Base-by-base conservation (phyloP, 805 yeast genomes). In the Candida germanica region DNA sequence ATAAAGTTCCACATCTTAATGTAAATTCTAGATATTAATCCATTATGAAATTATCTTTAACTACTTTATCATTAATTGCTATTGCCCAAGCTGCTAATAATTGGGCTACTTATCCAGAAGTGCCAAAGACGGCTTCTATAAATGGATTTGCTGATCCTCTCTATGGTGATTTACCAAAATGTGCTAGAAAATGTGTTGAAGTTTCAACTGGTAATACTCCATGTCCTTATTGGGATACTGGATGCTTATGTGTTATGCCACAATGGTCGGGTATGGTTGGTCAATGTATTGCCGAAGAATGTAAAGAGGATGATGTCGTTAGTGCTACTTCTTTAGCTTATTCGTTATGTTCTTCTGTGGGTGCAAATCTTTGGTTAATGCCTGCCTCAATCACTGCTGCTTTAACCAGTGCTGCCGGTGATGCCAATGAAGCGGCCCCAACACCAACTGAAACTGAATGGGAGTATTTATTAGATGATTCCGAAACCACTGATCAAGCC, bases 221-320 rank as follows among this genome's bases (percentile, higher is more conserved):
- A 15, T 71, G 77, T 44, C 77, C 77, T 30, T 68, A 70, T 50
- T 70, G 75, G 75, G 76, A 70, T 45, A 66, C 75, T 19, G 76
- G 76, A 6, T 70, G 76, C 42, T 58, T 70, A 32, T 70, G 75
- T 42, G 70, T 69, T 20, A 67, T 70, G 71, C 68, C 73, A 11
- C 66, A 61, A 42, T 69, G 70, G 69, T 57, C 64, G 24, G 71
- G 71, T 5, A 38, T 46, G 35, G 74, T 70, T 8, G 75, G 62
- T 16, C 57, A 58, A 25, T 70, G 76, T 48, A 47, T 69, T 36
- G 73, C 70, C 20, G 38, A 49, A 13, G 43, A 49, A 18, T 70
- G 76, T 48, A 19, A 42, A 4, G 73, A 67, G 13, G 22, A 40
- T 1, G 73, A 52, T 31, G 65, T 70, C 14, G 56, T 38, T 16